Base-by-base conservation (phyloP, 441 rosid species). In the Isatis lusitanica region DNA sequence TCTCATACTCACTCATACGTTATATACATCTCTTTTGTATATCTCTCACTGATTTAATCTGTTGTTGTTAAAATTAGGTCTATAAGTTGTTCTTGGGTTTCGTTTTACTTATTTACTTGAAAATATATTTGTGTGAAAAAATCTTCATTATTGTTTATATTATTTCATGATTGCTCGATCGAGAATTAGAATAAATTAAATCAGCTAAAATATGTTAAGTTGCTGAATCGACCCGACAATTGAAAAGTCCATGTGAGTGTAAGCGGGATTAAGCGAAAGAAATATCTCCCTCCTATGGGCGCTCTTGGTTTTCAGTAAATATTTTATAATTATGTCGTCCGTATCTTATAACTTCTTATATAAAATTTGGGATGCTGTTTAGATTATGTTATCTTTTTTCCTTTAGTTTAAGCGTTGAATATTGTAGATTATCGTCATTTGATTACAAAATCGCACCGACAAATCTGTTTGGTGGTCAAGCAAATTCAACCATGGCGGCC, bases 301-400 rank as follows among this genome's bases (percentile, higher is more conserved):
- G 78, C 78, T 61, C 63, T 75, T 12, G 74, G 78, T 68, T 68
- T 73, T 61, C 42, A 58, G 42, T 40, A 17, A 28, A 16, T 16
- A 10, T 42, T 65, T 63, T 42, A 7, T 63, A 17, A 31, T 1
- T 50, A 17, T 16, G 61, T 21, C 26, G 28, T 51, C 63, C 36
- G 42, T 55, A n/a, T 74, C 4, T 36, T 12, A 66, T 36, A 9
- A 46, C 31, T 26, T 57, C 2, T 57, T 56, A 4, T 39, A 73
- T 28, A 10, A 18, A 63, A 21, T 33, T 39, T 38, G 21, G 30
- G 48, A 60, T 67, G 36, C 9, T 58, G 64, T 6, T 26, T 46
- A 73, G 40, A 55, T 39, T 64, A 55, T 44, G 64, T 73, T 73
- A 73, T 55, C 31, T 28, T 38, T 66, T 44, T 35, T 5, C 13